Evolutionary conservation across 495 filamentous ascomycete genomes (phyloP).

Genomic region (Xylaria scruposa): DNA sequence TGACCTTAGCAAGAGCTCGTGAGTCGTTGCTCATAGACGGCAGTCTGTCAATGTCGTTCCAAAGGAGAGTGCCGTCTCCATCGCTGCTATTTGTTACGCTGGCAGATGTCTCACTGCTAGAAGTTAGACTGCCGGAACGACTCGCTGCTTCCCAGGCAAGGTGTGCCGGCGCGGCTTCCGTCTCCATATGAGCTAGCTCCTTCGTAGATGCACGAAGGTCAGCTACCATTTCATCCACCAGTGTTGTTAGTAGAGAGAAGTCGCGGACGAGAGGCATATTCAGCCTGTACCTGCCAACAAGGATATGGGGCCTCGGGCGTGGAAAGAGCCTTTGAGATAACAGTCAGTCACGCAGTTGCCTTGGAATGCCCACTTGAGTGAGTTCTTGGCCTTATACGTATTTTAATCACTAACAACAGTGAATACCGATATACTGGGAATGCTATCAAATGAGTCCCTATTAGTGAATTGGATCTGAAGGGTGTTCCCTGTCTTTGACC

Average conservation of each 20-base stretch:
- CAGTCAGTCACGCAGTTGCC: background rate
- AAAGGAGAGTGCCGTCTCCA: background rate
- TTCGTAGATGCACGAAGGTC: background rate
- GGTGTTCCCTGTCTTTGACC: background rate
- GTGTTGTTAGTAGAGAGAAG: too few species aligned
- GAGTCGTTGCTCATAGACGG: background rate
- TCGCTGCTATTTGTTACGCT: background rate
- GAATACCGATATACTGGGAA: background rate
- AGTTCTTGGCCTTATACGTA: background rate
- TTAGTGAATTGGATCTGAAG: background rate
- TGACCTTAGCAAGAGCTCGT: background rate
- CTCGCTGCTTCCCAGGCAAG: too few species aligned
- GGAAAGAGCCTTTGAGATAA: conserved; percentile 1
- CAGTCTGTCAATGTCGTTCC: conserved; percentile 2
- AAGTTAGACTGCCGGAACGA: background rate
- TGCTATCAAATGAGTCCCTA: background rate
- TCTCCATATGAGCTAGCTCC: background rate
- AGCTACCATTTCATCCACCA: background rate
- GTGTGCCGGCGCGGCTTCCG: too few species aligned
- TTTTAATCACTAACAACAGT: background rate
- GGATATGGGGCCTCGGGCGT: background rate
- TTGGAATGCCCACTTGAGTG: background rate
- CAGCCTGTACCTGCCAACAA: background rate
- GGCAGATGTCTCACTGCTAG: background rate
- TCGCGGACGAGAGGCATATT: background rate